phyloP scores from a whole-genome alignment of 1,284 basidiomycete genomes.

The Tilletiopsis washingtonensis region DNA sequence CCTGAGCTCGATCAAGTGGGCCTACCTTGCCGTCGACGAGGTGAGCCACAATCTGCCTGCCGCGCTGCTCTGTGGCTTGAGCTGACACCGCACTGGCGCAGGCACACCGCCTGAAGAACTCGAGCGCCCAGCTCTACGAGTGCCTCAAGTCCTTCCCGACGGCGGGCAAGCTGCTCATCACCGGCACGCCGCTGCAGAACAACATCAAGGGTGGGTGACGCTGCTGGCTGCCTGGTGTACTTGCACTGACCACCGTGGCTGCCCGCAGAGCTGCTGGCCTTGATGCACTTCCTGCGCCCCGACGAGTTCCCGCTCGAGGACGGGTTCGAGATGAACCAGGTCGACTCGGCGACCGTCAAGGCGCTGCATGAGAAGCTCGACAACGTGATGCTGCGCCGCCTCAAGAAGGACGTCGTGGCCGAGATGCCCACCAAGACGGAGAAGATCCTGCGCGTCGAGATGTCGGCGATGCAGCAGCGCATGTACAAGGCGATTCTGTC shows the following conservation, averaged over 20 bases:
- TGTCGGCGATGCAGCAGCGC: conserved; percentile 92
- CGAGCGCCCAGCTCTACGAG: conserved; percentile 93
- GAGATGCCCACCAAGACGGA: conserved; percentile 96
- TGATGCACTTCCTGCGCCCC: conserved; percentile 99
- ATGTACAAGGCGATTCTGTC: conserved; percentile 99
- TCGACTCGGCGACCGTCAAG: conserved; percentile 57
- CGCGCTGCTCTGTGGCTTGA: background rate
- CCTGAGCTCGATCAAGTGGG: conserved; percentile 87
- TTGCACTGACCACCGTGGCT: background rate
- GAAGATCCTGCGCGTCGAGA: conserved; percentile 92
- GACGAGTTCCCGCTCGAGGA: conserved; percentile 75
- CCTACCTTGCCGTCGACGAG: conserved; percentile 99
- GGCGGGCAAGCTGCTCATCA: conserved; percentile 88
- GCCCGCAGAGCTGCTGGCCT: conserved; percentile 71
- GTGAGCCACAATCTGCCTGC: conserved; percentile 51
- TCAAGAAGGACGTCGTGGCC: conserved; percentile 97
- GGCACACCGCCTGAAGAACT: conserved; percentile 97
- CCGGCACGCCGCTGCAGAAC: conserved; percentile 96
- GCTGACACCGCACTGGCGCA: conserved; percentile 48
- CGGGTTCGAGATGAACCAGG: conserved; percentile 76
- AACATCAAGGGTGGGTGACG: conserved; percentile 82
- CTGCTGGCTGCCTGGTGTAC: background rate
- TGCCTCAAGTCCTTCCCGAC: conserved; percentile 81
- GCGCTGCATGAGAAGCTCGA: conserved; percentile 85
- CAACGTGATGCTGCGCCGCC: conserved; percentile 84